A percentile compares a stretch with the other conserved stretches of the same genome.
Conservation (phyloP, 2,329 filamentous ascomycete species). For the Ciborinia camelliae region DNA sequence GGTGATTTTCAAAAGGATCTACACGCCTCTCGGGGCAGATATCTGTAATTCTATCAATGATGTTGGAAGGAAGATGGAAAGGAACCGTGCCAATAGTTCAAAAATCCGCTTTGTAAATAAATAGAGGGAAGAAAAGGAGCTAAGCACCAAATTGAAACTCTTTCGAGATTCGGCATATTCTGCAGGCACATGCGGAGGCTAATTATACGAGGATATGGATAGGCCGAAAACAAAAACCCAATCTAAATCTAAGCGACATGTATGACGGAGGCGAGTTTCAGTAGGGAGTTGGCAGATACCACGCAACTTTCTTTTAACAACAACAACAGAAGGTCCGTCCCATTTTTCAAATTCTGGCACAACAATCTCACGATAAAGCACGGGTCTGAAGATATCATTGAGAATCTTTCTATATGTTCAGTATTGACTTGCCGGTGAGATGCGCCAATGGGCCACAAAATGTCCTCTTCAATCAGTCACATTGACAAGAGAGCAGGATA, state of each 20-base stretch:
- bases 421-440: not conserved
- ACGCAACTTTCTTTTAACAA: not conserved
- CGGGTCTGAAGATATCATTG: conserved; percentile 3
- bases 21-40: not conserved
- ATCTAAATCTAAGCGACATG: not conserved
- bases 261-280: conserved; percentile 1
- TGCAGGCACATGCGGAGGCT: not conserved
- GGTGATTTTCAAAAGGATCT: fast-evolving
- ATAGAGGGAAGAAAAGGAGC: not conserved
- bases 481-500: not conserved
- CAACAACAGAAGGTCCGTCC: too few species aligned
- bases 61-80: not conserved
- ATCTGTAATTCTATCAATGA: not conserved
- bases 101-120: not conserved
- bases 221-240: too few species aligned
- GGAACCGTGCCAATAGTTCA: not conserved
- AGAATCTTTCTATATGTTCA: conserved; percentile 11
- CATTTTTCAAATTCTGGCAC: not conserved
- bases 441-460: not conserved
- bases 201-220: too few species aligned
- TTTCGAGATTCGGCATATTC: not conserved
- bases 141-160: not conserved
- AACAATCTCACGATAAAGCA: conserved; percentile 13
- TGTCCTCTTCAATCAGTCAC: not conserved
- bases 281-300: not conserved